These are phyloP conservation scores for Xylaria flabelliformis DNA, from an alignment of 495 filamentous ascomycete species.

Conservation along the genomic window DNA sequence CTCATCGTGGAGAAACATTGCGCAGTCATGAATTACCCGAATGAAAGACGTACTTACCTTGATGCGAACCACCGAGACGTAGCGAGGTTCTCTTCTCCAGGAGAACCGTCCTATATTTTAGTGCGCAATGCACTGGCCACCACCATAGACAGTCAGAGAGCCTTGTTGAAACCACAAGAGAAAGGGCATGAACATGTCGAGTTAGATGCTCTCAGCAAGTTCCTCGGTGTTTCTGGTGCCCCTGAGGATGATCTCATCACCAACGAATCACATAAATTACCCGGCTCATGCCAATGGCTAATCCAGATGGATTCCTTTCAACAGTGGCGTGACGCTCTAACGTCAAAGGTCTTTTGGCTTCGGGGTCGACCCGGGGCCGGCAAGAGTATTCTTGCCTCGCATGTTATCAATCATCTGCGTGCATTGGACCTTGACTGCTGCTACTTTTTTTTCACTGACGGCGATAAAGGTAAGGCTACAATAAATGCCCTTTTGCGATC, in stretches of 20 bases:
- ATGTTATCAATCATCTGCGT: constrained; percentile 35
- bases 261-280: constrained; percentile 28
- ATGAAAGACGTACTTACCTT: constrained; percentile 25
- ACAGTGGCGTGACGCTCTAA: constrained; percentile 27
- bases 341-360: constrained; percentile 37
- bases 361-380: constrained; percentile 36
- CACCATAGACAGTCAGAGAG: neutral
- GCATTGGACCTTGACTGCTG: constrained; percentile 29
- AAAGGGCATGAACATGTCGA: neutral
- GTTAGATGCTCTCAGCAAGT: constrained; percentile 5
- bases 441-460: constrained; percentile 38
- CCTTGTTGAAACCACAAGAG: neutral
- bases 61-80: constrained; percentile 33
- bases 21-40: constrained; percentile 30
- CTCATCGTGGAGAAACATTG: constrained; percentile 31
- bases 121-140: constrained; percentile 13
- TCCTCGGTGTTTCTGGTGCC: constrained; percentile 6
- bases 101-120: constrained; percentile 27
- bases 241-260: constrained; percentile 31
- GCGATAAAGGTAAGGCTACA: neutral
- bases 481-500: constrained; percentile 31
- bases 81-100: constrained; percentile 23
- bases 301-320: constrained; percentile 23
- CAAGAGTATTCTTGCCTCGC: constrained; percentile 38
- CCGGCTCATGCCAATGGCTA: constrained; percentile 41